A percentile compares a stretch with the other conserved stretches of the same genome.
These are phyloP conservation scores for Ananas comosus DNA, from an alignment of 176 grass and related monocot species.

Conservation along the genomic window DNA sequence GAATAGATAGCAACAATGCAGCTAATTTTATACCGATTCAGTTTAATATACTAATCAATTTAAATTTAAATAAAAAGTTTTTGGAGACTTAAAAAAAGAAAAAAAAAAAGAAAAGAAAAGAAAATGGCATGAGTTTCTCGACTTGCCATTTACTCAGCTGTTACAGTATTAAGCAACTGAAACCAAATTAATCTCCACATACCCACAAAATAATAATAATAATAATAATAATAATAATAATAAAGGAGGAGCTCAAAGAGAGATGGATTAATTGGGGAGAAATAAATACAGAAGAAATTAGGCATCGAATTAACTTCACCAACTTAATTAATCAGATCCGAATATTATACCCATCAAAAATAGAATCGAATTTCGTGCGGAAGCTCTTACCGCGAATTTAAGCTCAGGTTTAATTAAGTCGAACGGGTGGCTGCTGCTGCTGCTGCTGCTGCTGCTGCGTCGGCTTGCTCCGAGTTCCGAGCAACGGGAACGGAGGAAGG, in stretches of 20 bases:
- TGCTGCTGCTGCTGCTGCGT: too few species aligned
- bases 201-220: background rate
- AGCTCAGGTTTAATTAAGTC: background rate
- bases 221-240: background rate
- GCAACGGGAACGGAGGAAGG: too few species aligned
- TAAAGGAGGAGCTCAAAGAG: background rate
- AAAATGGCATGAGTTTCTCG: background rate
- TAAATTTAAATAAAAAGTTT: too few species aligned
- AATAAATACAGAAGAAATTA: background rate
- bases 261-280: background rate
- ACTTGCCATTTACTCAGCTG: slow-evolving; percentile 1
- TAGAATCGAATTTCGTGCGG: too few species aligned
- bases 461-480: too few species aligned
- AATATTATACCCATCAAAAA: too few species aligned
- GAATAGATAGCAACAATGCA: too few species aligned
- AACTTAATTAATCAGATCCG: too few species aligned
- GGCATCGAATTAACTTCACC: background rate
- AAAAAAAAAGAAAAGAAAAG: background rate
- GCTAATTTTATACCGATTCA: too few species aligned
- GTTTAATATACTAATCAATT: too few species aligned
- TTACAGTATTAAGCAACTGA: slow-evolving; percentile 10
- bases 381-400: too few species aligned
- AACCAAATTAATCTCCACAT: slow-evolving; percentile 1
- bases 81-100: background rate
- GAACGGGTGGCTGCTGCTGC: too few species aligned